These are phyloP conservation scores for Porogramme epimiltina DNA, from an alignment of 1,284 basidiomycete genomes.

Conservation along the genomic window DNA sequence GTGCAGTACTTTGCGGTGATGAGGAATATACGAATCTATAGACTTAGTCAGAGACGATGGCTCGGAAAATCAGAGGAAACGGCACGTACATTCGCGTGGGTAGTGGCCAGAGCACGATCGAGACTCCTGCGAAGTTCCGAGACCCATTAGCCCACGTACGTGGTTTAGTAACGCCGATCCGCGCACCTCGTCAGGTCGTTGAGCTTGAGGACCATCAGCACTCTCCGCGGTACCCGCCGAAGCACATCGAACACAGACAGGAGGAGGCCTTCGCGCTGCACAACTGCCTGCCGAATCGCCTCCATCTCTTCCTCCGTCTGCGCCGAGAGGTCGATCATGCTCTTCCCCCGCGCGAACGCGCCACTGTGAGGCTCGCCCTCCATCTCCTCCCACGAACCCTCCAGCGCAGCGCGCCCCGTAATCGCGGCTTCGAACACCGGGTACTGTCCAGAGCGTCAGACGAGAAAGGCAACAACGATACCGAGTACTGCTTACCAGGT, in stretches of 20 bases:
- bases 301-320: conserved; percentile 76
- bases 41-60: conserved; percentile 2
- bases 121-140: conserved; percentile 55
- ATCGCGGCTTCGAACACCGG: conserved; percentile 89
- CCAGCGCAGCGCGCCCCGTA: conserved; percentile 68
- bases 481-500: conserved; percentile 59
- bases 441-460: conserved; percentile 47
- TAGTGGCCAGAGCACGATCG: conserved; percentile 74
- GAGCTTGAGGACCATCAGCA: conserved; percentile 88
- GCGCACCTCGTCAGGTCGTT: conserved; percentile 81
- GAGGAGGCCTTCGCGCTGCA: conserved; percentile 80
- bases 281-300: conserved; percentile 78
- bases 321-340: conserved; percentile 73
- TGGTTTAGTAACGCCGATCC: not conserved
- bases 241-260: conserved; percentile 85
- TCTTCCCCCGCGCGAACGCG: conserved; percentile 59
- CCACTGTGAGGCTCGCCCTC: conserved; percentile 21
- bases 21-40: conserved; percentile 81
- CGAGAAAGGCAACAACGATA: not conserved
- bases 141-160: conserved; percentile 1
- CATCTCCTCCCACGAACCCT: conserved; percentile 49
- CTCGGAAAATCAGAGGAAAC: too few relatives aligned
- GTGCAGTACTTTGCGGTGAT: conserved; percentile 93
- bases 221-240: conserved; percentile 77
- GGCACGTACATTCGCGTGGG: conserved; percentile 63